Evolutionary conservation across 495 filamentous ascomycete species (phyloP), one percentile per base, ranked within the genome.

Genomic region (Penicillium coffeae): DNA sequence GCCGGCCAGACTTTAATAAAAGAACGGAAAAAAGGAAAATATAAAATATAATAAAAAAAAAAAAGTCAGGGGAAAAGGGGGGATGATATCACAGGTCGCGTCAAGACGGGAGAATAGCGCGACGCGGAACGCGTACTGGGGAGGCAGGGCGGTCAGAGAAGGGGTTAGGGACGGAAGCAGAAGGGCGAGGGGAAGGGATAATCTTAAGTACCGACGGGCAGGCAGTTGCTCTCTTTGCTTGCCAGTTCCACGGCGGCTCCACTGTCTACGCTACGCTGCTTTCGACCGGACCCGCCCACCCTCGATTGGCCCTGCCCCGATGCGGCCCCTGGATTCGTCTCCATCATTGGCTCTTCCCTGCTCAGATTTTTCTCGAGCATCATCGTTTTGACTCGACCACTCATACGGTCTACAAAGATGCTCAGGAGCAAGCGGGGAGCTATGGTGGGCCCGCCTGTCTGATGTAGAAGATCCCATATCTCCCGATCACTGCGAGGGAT

Each of bases 181-280:
- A 69, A 68, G 70, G 62, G 61, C 64, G 68, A 68, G 69, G 65
- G 70, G 70, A 66, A 64, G 67, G 62, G 63, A 69, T 68, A 73
- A 71, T 71, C 62, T 75, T 75, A 75, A 75, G 71, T 75, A 75
- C 70, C 63, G 68, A 65, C 60, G 64, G 55, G 56, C 65, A 60
- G 58, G n/a, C n/a, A n/a, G 58, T 70, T 63, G 66, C 63, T 56
- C 68, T 63, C 57, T 52, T 51, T 51, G 63, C 60, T 59, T 60
- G 61, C 58, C 57, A 71, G 65, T 68, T 71, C 70, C 69, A 73
- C 71, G 62, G 45, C 57, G 70, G 65, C 66, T 71, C 70, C 69
- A 73, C 71, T 62, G 45, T 51, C 56, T 43, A 52, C 64, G 50
- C 58, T 72, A 64, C 54, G 51, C 66, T 62, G 47, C 42, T 63